Evolutionary conservation across 768 basidiomycete species (phyloP).

Genomic region (Rhodotorula toruloides): DNA sequence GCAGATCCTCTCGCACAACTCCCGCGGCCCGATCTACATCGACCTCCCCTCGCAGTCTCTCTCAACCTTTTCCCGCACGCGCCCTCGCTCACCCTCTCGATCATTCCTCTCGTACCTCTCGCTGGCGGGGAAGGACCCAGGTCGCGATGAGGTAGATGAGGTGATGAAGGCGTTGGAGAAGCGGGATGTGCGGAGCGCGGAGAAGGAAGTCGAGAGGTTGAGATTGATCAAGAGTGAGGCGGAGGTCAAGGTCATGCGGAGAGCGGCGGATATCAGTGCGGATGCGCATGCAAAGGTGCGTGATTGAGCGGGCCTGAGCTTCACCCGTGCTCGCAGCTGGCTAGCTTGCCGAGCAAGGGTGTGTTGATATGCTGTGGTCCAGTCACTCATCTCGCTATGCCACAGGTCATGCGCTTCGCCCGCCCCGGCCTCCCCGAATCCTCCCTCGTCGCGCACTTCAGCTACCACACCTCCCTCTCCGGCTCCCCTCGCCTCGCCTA

Average conservation of each 20-base stretch:
- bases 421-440: conserved; percentile 52
- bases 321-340: neutral
- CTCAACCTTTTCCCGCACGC: conserved; percentile 31
- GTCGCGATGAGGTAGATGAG: conserved; percentile 54
- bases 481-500: conserved; percentile 90
- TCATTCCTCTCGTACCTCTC: conserved; percentile 50
- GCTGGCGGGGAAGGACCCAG: conserved; percentile 44
- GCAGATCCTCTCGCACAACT: conserved; percentile 35
- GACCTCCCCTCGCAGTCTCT: conserved; percentile 48
- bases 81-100: conserved; percentile 38
- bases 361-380: neutral
- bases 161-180: conserved; percentile 52
- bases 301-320: neutral
- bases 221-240: conserved; percentile 71
- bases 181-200: conserved; percentile 54
- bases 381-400: neutral
- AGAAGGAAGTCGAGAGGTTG: conserved; percentile 64
- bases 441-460: conserved; percentile 73
- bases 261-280: conserved; percentile 80
- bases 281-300: conserved; percentile 75
- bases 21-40: conserved; percentile 50
- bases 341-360: neutral
- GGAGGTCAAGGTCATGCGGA: conserved; percentile 73
- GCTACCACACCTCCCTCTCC: conserved; percentile 71
- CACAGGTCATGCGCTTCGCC: conserved; percentile 36